These are phyloP conservation scores for Echria macrotheca DNA, from an alignment of 495 filamentous ascomycete species.

Conservation along the genomic window DNA sequence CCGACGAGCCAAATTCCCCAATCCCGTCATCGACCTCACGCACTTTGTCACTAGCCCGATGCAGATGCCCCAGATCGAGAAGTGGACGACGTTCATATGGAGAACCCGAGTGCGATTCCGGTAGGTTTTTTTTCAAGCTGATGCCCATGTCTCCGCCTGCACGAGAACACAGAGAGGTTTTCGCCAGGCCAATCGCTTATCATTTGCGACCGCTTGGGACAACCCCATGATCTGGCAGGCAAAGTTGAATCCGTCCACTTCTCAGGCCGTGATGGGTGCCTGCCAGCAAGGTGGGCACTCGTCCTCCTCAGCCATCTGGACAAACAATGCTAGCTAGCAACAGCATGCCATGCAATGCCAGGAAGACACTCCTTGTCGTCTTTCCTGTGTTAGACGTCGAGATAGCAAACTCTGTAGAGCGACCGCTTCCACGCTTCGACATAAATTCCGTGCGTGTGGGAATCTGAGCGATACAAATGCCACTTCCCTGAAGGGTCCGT, in stretches of 20 bases:
- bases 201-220: too few species aligned
- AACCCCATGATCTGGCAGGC: too few species aligned
- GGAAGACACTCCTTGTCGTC: too few species aligned
- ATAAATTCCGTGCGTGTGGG: constrained; percentile 2
- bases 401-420: not conserved
- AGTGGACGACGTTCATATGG: not conserved
- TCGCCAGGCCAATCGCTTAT: too few species aligned
- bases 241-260: too few species aligned
- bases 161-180: too few species aligned
- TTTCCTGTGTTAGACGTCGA: too few species aligned
- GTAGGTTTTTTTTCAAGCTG: constrained; percentile 13
- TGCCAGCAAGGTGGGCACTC: too few species aligned
- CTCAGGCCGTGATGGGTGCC: too few species aligned
- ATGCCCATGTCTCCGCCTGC: constrained; percentile 8
- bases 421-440: not conserved
- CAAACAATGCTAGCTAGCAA: too few species aligned
- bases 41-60: constrained; percentile 15
- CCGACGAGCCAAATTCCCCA: constrained; percentile 23
- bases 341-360: too few species aligned
- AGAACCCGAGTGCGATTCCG: constrained; percentile 9
- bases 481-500: constrained; percentile 8
- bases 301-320: too few species aligned
- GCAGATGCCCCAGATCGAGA: constrained; percentile 7
- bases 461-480: not conserved
- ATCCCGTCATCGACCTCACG: constrained; percentile 12